A percentile compares a stretch with the other conserved stretches of the same genome.
Evolutionary conservation across 2,329 filamentous ascomycete genomes (phyloP).

Genomic region (Ceratocystis lukuohia): DNA sequence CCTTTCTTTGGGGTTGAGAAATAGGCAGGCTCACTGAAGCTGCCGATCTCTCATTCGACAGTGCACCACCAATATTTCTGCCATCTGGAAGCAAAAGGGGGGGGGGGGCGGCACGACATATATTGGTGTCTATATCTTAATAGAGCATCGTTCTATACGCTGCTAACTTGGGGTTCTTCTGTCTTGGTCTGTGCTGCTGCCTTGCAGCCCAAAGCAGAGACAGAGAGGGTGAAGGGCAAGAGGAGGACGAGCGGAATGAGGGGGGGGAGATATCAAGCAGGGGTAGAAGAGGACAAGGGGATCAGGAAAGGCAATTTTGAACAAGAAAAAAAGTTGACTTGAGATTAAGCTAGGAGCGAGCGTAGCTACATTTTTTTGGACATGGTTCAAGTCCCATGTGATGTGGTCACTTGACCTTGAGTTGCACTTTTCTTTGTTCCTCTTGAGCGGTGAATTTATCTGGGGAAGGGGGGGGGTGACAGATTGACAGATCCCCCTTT

Average conservation of each 20-base stretch:
- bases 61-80: no score
- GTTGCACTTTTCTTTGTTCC: background rate
- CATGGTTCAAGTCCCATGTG: slow-evolving; percentile 14
- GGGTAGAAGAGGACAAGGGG: background rate
- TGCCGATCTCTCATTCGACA: no score
- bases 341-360: background rate
- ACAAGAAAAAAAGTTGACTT: background rate
- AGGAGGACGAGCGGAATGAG: background rate
- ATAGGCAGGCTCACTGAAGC: no score
- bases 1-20: background rate
- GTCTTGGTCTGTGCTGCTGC: background rate
- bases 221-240: background rate
- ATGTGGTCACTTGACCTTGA: slow-evolving; percentile 15
- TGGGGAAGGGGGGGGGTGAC: background rate
- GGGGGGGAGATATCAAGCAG: background rate
- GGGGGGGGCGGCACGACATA: background rate
- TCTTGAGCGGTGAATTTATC: slow-evolving; percentile 3
- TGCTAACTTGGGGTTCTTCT: background rate
- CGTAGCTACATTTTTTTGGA: background rate
- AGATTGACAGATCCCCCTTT: no score
- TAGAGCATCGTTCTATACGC: background rate
- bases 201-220: background rate
- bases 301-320: background rate
- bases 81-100: no score
- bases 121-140: background rate